Base-by-base conservation (phyloP, 345 rosid genomes). In the Arabidopsis thaliana region DNA sequence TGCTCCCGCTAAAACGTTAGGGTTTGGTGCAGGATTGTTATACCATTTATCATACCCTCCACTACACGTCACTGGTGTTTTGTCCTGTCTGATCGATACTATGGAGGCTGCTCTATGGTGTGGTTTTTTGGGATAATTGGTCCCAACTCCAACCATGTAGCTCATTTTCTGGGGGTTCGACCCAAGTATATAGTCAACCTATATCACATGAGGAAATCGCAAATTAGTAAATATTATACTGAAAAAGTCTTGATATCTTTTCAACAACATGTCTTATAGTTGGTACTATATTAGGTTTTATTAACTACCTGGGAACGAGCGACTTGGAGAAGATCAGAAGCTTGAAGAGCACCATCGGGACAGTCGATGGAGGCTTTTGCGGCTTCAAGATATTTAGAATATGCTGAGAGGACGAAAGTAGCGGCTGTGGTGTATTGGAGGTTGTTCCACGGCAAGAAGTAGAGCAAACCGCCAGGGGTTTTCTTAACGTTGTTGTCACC, bases 41-140 rank as follows among this genome's bases (percentile, higher is more conserved):
- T 41, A 87, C 87, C 91, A 90, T 22, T 8, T 7, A 2, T 75
- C 59, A 73, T 82, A 89, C 51, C 98, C 97, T 34, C 84, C 69
- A 28, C 65, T 71, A 80, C 98, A 94, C 30, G 80, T 74, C 82
- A 91, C 81, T 13, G 88, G 87, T 53, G 22, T 45, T 41, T 41
- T 25, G 66, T 92, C 93, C 13, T 70, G 46, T 14, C 77, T 78
- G 20, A 91, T 75, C 3, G 94, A 90, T 60, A 97, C 96, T 50
- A 88, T 65, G 0, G 99, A 95, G 25, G 98, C 87, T 25, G 88
- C 99, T 82, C 99, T 83, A 84, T 95, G 99, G 84, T 95, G 98
- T 48, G 90, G 76, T 81, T 85, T 84, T 68, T 70, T 85, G 4
- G 98, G 98, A 80, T 82, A 95, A 69, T 83, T 76, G n/a, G 75